Conservation (phyloP, 192 early-diverging fungal genomes). For the Linnemannia elongata region DNA sequence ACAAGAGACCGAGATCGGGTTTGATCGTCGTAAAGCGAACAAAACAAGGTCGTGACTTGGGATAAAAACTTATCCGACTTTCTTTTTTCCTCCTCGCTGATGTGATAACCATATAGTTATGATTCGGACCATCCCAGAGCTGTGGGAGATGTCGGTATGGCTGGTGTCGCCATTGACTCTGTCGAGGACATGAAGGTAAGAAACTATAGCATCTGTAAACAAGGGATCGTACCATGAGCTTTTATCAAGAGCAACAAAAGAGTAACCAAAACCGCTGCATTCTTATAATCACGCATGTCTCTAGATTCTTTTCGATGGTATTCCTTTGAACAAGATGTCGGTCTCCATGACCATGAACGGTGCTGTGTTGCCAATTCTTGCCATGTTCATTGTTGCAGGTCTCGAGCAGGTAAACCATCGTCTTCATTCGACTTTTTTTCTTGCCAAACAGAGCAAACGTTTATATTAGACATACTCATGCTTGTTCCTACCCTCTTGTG, state of each 20-base stretch:
- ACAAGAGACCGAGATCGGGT: neutral
- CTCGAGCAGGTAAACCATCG: slow-evolving; percentile 74
- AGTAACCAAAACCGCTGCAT: neutral
- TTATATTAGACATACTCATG: neutral
- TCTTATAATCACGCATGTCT: too few species aligned
- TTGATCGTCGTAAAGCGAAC: neutral
- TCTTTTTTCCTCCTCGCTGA: neutral
- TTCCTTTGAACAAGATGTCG: slow-evolving; percentile 91
- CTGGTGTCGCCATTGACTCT: slow-evolving; percentile 92
- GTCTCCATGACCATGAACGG: slow-evolving; percentile 98
- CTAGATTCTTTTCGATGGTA: slow-evolving; percentile 86
- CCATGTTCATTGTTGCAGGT: slow-evolving; percentile 92
- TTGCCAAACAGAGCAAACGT: neutral
- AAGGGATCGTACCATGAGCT: too few species aligned
- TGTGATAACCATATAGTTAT: slow-evolving; percentile 63
- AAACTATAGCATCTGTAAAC: too few species aligned
- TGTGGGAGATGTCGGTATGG: slow-evolving; percentile 93
- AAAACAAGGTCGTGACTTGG: neutral
- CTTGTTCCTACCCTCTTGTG: too few species aligned
- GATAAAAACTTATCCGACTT: neutral
- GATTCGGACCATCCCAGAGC: slow-evolving; percentile 94
- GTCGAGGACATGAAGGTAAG: slow-evolving; percentile 90
- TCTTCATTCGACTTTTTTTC: neutral
- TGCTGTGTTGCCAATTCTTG: slow-evolving; percentile 90
- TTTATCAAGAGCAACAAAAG: neutral